These are phyloP conservation scores for Ascoidea asiatica DNA, from an alignment of 805 yeast species.

Conservation along the genomic window DNA sequence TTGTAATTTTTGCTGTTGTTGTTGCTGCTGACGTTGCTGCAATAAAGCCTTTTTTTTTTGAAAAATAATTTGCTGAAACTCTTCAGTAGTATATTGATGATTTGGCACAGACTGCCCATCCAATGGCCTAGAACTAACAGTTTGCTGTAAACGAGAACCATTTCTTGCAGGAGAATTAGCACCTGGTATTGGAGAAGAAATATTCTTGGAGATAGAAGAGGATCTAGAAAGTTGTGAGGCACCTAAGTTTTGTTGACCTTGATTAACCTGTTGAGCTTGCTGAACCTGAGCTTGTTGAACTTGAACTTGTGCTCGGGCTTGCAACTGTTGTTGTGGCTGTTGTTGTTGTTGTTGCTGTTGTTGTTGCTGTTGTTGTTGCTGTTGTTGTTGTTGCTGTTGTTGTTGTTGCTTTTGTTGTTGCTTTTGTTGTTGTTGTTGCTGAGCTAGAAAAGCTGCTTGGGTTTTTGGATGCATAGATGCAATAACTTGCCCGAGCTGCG, in stretches of 20 bases:
- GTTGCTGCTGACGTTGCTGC: background rate
- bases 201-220: background rate
- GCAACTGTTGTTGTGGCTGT: background rate
- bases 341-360: conserved; percentile 6
- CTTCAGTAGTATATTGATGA: background rate
- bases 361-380: conserved; percentile 8
- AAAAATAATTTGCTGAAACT: background rate
- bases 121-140: too few relatives aligned
- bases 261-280: conserved; percentile 12
- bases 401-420: conserved; percentile 12
- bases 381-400: conserved; percentile 11
- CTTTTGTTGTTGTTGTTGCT: conserved; percentile 14
- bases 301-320: background rate
- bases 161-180: background rate
- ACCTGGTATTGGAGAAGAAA: background rate
- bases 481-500: conserved; percentile 15
- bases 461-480: too few relatives aligned
- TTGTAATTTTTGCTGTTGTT: background rate
- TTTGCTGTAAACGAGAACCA: too few relatives aligned
- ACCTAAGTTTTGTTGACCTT: background rate
- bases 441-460: conserved; percentile 26
- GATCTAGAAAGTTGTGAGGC: too few relatives aligned
- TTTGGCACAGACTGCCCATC: too few relatives aligned
- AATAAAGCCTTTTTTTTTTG: background rate
- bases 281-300: conserved; percentile 7